A percentile compares a stretch with the other conserved stretches of the same genome.
These are phyloP conservation scores for Xylaria digitata DNA, from an alignment of 2,329 filamentous ascomycete species.

Conservation along the genomic window DNA sequence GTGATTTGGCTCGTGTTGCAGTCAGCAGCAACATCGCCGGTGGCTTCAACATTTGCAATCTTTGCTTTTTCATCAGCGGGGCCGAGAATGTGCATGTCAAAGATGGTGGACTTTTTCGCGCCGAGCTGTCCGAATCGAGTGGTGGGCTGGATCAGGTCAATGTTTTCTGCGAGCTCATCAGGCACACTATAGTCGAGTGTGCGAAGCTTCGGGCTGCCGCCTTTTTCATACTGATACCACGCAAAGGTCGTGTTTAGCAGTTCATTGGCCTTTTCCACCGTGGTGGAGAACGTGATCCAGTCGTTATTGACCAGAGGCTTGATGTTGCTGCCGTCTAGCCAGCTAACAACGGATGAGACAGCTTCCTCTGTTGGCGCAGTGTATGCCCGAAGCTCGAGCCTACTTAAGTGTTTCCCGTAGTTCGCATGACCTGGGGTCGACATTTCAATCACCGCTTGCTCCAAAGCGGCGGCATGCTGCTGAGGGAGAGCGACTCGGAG, in stretches of 20 bases:
- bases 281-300: constrained; percentile 58
- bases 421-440: constrained; percentile 59
- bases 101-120: constrained; percentile 48
- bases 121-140: constrained; percentile 60
- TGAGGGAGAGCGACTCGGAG: constrained; percentile 45
- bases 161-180: constrained; percentile 52
- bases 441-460: constrained; percentile 59
- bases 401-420: constrained; percentile 62
- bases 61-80: constrained; percentile 39
- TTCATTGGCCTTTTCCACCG: constrained; percentile 55
- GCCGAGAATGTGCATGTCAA: constrained; percentile 46
- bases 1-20: constrained; percentile 56
- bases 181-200: constrained; percentile 52
- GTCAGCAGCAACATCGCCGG: constrained; percentile 39
- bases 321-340: constrained; percentile 58
- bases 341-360: constrained; percentile 55
- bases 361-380: constrained; percentile 57
- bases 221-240: constrained; percentile 56
- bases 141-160: constrained; percentile 63
- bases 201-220: constrained; percentile 54
- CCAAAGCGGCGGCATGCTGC: constrained; percentile 52
- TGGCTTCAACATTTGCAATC: constrained; percentile 22
- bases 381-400: constrained; percentile 61
- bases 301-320: constrained; percentile 52
- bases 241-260: constrained; percentile 61